Evolutionary conservation across 2,329 filamentous ascomycete species (phyloP).

Genomic region (Orbilia blumenaviensis): DNA sequence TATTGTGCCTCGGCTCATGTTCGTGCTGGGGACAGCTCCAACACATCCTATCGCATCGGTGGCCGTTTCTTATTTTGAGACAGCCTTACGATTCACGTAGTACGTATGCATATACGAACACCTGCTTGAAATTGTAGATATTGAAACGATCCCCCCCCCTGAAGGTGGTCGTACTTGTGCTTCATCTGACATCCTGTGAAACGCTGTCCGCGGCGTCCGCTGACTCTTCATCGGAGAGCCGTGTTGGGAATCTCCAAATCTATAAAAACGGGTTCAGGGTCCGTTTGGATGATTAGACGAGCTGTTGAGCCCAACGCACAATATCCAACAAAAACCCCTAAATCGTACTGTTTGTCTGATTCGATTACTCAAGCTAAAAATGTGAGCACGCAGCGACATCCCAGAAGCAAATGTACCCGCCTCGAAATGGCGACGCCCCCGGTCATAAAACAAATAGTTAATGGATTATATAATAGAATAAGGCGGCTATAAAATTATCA

Average conservation of each 20-base stretch:
- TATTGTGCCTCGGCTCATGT: slow-evolving; percentile 29
- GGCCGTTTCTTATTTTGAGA: too few species aligned
- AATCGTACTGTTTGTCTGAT: too few species aligned
- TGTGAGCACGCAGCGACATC: too few species aligned
- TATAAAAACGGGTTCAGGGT: slow-evolving; percentile 31
- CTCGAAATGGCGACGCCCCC: slow-evolving; percentile 7
- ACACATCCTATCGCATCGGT: slow-evolving; percentile 18
- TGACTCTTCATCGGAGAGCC: neutral
- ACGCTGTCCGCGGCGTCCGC: slow-evolving; percentile 31
- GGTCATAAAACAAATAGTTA: neutral
- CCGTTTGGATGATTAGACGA: neutral
- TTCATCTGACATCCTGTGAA: neutral
- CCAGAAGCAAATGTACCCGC: neutral
- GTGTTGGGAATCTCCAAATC: neutral
- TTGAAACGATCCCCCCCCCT: too few species aligned
- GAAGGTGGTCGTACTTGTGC: neutral
- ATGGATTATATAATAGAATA: neutral
- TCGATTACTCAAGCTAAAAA: too few species aligned
- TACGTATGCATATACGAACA: neutral
- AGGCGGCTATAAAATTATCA: neutral
- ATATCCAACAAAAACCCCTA: slow-evolving; percentile 30
- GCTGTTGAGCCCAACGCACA: slow-evolving; percentile 38
- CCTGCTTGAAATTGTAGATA: neutral
- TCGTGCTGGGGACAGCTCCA: slow-evolving; percentile 11
- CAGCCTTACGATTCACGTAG: too few species aligned